Evolutionary conservation across 768 basidiomycete species (phyloP).

Genomic region (Rhodotorula paludigena): DNA sequence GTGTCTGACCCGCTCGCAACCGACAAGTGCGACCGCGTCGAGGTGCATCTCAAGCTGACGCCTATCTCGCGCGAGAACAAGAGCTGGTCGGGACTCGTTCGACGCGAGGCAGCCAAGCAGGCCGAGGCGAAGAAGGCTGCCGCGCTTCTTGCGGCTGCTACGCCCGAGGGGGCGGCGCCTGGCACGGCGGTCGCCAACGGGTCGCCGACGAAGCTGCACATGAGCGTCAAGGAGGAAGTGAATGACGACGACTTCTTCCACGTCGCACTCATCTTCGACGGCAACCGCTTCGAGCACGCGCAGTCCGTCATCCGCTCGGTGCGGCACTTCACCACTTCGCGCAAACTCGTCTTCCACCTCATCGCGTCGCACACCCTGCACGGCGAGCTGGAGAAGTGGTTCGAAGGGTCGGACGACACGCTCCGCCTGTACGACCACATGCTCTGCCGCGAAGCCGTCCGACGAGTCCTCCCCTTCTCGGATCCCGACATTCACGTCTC

Average conservation of each 20-base stretch:
- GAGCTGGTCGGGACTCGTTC: slow-evolving; percentile 29
- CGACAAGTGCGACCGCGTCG: slow-evolving; percentile 37
- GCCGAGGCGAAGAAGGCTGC: slow-evolving; percentile 1
- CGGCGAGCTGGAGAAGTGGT: slow-evolving; percentile 15
- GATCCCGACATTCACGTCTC: slow-evolving; percentile 33
- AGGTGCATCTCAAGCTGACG: slow-evolving; percentile 19
- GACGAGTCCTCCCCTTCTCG: slow-evolving; percentile 29
- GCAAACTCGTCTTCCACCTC: slow-evolving; percentile 32
- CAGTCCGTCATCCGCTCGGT: slow-evolving; percentile 35
- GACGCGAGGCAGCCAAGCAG: not conserved
- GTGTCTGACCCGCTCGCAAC: slow-evolving; percentile 28
- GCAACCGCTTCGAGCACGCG: slow-evolving; percentile 33
- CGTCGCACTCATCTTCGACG: slow-evolving; percentile 39
- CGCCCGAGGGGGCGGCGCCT: no score
- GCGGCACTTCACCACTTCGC: slow-evolving; percentile 20
- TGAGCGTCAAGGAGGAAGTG: not conserved
- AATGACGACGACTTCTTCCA: slow-evolving; percentile 25
- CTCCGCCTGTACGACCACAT: slow-evolving; percentile 34
- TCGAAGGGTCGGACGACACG: slow-evolving; percentile 4
- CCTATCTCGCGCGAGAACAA: slow-evolving; percentile 29
- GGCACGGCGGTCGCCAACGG: no score
- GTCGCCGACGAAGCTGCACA: no score
- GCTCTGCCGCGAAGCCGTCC: slow-evolving; percentile 17
- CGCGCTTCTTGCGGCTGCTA: not conserved
- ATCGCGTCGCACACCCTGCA: slow-evolving; percentile 26